These are phyloP conservation scores for Sugiyamaella americana DNA, from an alignment of 805 yeast species.

Conservation along the genomic window DNA sequence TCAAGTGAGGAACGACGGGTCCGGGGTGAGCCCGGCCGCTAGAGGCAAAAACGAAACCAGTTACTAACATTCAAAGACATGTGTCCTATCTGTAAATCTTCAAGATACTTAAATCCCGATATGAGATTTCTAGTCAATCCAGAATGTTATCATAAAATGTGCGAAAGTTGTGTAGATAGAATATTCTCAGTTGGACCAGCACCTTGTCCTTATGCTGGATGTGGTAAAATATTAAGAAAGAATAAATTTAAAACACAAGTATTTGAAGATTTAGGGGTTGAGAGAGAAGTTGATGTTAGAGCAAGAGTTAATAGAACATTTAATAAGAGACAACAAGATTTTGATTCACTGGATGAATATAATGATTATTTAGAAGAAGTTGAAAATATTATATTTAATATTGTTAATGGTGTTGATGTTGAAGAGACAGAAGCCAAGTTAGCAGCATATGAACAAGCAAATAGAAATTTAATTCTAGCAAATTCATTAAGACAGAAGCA, in stretches of 20 bases:
- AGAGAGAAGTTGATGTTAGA: constrained; percentile 86
- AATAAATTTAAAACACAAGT: constrained; percentile 87
- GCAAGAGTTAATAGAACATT: constrained; percentile 69
- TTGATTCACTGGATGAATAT: constrained; percentile 51
- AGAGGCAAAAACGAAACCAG: background rate
- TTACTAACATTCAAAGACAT: constrained; percentile 42
- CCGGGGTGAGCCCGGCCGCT: background rate
- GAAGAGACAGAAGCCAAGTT: constrained; percentile 61
- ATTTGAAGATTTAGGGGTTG: constrained; percentile 85
- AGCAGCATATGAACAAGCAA: constrained; percentile 58
- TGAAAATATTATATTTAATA: constrained; percentile 72
- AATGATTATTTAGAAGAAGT: constrained; percentile 78
- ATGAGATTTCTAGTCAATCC: constrained; percentile 90
- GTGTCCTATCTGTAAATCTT: constrained; percentile 98
- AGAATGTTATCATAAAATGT: constrained; percentile 96
- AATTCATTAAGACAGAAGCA: constrained; percentile 69
- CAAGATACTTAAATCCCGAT: constrained; percentile 86
- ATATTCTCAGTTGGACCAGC: constrained; percentile 94
- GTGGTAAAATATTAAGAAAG: constrained; percentile 81
- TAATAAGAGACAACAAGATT: constrained; percentile 75
- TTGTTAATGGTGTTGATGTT: constrained; percentile 62
- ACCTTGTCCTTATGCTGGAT: constrained; percentile 89
- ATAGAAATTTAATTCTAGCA: constrained; percentile 67
- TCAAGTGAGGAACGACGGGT: background rate
- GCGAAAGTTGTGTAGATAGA: constrained; percentile 93